phyloP scores from a whole-genome alignment of 139 green algal species.

The Picocystis salinarum region DNA sequence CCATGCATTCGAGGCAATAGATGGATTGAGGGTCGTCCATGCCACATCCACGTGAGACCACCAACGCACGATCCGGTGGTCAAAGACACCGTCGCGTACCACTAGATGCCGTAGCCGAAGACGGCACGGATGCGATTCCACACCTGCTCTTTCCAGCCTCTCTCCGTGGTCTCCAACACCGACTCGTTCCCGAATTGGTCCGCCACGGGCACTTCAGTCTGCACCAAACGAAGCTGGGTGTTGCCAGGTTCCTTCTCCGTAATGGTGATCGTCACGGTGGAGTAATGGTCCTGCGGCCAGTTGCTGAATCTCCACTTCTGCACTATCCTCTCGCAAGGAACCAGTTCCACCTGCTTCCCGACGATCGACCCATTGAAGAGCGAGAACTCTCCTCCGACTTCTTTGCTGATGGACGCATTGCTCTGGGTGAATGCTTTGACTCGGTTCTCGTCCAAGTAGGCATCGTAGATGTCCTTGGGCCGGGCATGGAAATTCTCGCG shows the following conservation, averaged over 20 bases:
- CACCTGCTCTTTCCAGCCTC: slow-evolving; percentile 56
- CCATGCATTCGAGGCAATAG: too few species aligned
- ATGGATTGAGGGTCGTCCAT: too few species aligned
- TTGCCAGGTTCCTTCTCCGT: slow-evolving; percentile 36
- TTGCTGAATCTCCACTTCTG: slow-evolving; percentile 72
- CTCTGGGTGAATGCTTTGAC: slow-evolving; percentile 38
- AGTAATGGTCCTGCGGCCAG: slow-evolving; percentile 46
- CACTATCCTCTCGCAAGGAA: slow-evolving; percentile 22
- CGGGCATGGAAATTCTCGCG: slow-evolving; percentile 44
- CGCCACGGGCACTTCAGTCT: slow-evolving; percentile 48
- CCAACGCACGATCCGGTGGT: too few species aligned
- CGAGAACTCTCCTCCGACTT: slow-evolving; percentile 23
- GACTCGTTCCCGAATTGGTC: slow-evolving; percentile 58
- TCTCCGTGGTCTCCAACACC: slow-evolving; percentile 30
- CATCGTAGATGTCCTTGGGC: slow-evolving; percentile 53
- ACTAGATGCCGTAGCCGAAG: slow-evolving; percentile 62
- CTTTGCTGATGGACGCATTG: slow-evolving; percentile 16
- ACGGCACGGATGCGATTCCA: slow-evolving; percentile 45
- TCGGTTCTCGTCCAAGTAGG: slow-evolving; percentile 38
- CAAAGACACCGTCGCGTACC: too few species aligned
- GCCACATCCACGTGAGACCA: too few species aligned
- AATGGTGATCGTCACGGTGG: slow-evolving; percentile 35
- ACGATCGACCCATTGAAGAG: slow-evolving; percentile 45
- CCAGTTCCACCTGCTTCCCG: slow-evolving; percentile 40
- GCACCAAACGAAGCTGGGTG: slow-evolving; percentile 33